Conservation (phyloP, 441 rosid genomes). For the Eruca vesicaria region DNA sequence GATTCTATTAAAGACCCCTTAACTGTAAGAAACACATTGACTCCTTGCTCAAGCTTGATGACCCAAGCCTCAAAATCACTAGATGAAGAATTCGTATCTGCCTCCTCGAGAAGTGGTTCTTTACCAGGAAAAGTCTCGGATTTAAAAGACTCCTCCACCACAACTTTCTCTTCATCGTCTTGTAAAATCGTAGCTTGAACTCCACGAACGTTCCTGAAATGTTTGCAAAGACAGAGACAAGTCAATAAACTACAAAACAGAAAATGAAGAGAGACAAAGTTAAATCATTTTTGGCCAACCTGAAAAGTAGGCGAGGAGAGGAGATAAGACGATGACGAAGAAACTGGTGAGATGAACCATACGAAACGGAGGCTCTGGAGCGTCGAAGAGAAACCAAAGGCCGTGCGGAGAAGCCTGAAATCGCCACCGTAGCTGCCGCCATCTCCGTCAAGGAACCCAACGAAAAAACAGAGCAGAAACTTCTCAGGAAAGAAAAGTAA, state of each 20-base stretch:
- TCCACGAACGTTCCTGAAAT: constrained; percentile 40
- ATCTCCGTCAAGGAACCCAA: constrained; percentile 17
- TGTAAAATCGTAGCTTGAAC: constrained; percentile 58
- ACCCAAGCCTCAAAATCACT: constrained; percentile 49
- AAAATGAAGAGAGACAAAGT: neutral
- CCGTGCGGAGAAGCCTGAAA: constrained; percentile 37
- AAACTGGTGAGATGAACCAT: constrained; percentile 22
- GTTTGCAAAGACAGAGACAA: neutral
- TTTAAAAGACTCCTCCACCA: constrained; percentile 60
- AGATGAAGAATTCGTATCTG: constrained; percentile 38
- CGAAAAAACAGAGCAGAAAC: neutral
- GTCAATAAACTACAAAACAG: neutral
- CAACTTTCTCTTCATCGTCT: constrained; percentile 68
- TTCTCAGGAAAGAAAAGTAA: neutral
- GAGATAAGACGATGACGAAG: constrained; percentile 26
- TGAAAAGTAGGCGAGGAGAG: constrained; percentile 21
- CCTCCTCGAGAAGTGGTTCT: constrained; percentile 24
- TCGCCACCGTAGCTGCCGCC: constrained; percentile 41
- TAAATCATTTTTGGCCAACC: neutral
- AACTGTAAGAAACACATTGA: constrained; percentile 84
- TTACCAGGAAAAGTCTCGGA: constrained; percentile 40
- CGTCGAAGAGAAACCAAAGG: constrained; percentile 24
- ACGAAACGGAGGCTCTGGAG: constrained; percentile 15
- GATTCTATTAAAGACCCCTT: constrained; percentile 14
- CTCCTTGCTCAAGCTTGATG: constrained; percentile 71